Base-by-base conservation (phyloP, 2,329 filamentous ascomycete genomes). In the Fusarium acutatum region DNA sequence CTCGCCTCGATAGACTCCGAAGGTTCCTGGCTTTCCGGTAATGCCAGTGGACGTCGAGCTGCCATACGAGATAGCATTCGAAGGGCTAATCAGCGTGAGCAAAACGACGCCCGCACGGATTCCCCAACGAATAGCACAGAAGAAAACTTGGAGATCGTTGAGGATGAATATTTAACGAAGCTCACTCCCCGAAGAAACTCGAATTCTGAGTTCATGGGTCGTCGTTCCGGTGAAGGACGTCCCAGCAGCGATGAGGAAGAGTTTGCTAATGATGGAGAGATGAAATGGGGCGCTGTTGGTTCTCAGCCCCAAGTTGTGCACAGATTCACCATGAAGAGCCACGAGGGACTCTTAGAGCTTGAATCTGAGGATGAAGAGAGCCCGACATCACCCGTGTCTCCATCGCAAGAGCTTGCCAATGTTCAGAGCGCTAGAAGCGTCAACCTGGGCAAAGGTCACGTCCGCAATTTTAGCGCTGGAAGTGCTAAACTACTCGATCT, bases 1-100 rank as follows among this genome's bases (percentile, higher is more conserved):
- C 87, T 98, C 24, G 96, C 95, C 5, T 98, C 95, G 0, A 94
- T 98, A 67, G 96, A 98, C 79, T 98, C 95, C 0, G 96, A 99
- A 84, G 96, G 90, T 9, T 98, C 95, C 1, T 99, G 96, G 96
- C 90, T 99, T 49, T 96, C 95, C 7, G 95, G 96, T 22, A 91
- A 92, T 64, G 82, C 86, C 56, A 87, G 86, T 73, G 86, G 85
- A 77, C 82, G 85, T 72, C 81, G 83, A 35, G 85, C 86, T 63
- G 80, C 86, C 79, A 81, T 90, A 79, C 77, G 85, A 37, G 82
- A 81, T 69, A 85, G 81, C 77, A 80, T 81, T 47, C 71, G 77
- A 37, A 78, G 80, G 38, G 77, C 78, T 44, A 81, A 78, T 53
- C 79, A 75, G 32, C 79, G 75, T 37, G 79, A 81, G 34, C 74